These are phyloP conservation scores for Lipomyces chichibuensis DNA, from an alignment of 805 yeast genomes.

Conservation along the genomic window DNA sequence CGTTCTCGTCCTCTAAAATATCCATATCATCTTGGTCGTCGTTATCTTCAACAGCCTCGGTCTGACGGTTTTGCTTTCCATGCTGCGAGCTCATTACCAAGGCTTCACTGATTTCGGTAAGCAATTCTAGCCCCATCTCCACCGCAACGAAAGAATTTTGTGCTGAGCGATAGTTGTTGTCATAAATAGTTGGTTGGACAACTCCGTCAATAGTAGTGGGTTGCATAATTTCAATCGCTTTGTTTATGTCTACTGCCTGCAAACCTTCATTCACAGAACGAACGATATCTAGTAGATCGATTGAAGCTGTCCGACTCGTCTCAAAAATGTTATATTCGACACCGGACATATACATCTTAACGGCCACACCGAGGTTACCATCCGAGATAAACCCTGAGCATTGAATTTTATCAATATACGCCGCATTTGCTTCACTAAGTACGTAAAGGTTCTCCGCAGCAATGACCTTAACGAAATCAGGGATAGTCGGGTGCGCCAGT, in stretches of 20 bases:
- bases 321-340: slow-evolving; percentile 29
- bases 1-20: slow-evolving; percentile 5
- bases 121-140: slow-evolving; percentile 72
- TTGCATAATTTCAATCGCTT: background rate
- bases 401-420: slow-evolving; percentile 26
- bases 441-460: slow-evolving; percentile 42
- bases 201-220: slow-evolving; percentile 8
- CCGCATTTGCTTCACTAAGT: slow-evolving; percentile 41
- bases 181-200: slow-evolving; percentile 7
- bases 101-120: slow-evolving; percentile 72
- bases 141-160: slow-evolving; percentile 61
- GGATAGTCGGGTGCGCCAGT: slow-evolving; percentile 17
- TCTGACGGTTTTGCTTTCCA: background rate
- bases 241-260: slow-evolving; percentile 6
- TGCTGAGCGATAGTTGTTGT: slow-evolving; percentile 41
- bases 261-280: slow-evolving; percentile 7
- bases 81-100: slow-evolving; percentile 42
- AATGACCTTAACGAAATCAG: slow-evolving; percentile 31
- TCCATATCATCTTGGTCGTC: slow-evolving; percentile 30
- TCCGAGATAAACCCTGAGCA: slow-evolving; percentile 6
- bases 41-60: slow-evolving; percentile 18
- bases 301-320: slow-evolving; percentile 8
- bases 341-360: slow-evolving; percentile 27
- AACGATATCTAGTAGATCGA: slow-evolving; percentile 21
- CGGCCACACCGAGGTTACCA: slow-evolving; percentile 8